These are phyloP conservation scores for Escallonia herrerae DNA, from an alignment of 129 eudicot species.

Conservation along the genomic window DNA sequence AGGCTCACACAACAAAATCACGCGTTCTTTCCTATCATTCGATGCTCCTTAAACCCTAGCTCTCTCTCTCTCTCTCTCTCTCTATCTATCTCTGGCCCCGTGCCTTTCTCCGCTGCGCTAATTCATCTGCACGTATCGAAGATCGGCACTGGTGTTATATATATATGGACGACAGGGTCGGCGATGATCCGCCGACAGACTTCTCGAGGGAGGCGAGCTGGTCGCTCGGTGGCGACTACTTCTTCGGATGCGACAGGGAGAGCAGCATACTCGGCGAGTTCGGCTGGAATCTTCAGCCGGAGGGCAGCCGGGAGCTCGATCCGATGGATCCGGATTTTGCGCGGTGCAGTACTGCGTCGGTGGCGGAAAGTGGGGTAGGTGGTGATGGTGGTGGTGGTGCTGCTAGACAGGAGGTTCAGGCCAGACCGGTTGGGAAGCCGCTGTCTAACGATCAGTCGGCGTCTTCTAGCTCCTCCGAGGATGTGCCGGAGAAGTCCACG, in stretches of 20 bases:
- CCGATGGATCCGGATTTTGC: conserved; percentile 29
- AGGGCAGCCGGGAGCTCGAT: conserved; percentile 14
- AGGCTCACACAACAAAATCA: background rate
- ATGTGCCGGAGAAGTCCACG: conserved; percentile 48
- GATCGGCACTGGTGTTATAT: conserved; percentile 18
- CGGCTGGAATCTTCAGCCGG: conserved; percentile 48
- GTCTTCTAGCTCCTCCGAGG: conserved; percentile 62
- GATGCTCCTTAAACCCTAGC: conserved; percentile 43
- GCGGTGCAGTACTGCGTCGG: background rate
- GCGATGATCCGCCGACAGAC: conserved; percentile 27
- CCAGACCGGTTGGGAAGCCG: conserved; percentile 16
- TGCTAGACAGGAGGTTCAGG: conserved; percentile 11
- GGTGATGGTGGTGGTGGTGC: background rate
- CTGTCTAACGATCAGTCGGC: conserved; percentile 28
- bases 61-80: conserved; percentile 18
- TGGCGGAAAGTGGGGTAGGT: conserved; percentile 10
- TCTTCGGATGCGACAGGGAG: conserved; percentile 21
- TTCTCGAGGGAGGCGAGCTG: conserved; percentile 29
- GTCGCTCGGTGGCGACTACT: conserved; percentile 18
- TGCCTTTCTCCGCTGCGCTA: background rate
- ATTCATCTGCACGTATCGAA: background rate
- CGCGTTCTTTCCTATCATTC: conserved; percentile 23
- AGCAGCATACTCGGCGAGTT: conserved; percentile 44
- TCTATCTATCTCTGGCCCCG: no score
- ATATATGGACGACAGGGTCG: conserved; percentile 18